Conservation (phyloP, 108 stramenopile species). For the Pinguiococcus pyrenoidosus region DNA sequence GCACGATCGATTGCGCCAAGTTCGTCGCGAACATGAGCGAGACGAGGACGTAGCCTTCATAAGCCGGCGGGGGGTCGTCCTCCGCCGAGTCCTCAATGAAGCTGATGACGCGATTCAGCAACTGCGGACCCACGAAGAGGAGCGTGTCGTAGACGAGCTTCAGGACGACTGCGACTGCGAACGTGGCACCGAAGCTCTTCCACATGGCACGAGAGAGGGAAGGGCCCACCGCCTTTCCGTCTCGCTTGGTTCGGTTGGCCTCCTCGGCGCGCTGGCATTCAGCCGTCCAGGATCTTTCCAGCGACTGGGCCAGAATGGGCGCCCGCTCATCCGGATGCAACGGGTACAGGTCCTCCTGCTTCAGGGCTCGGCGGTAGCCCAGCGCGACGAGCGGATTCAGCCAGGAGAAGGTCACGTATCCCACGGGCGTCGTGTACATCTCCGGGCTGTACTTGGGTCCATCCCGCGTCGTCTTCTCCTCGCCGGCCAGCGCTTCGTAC, state of each 20-base stretch:
- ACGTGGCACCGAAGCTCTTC: slow-evolving; percentile 57
- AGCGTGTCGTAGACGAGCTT: slow-evolving; percentile 67
- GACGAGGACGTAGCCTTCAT: slow-evolving; percentile 1
- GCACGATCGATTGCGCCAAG: slow-evolving; percentile 33
- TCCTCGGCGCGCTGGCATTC: slow-evolving; percentile 27
- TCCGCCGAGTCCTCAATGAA: background rate
- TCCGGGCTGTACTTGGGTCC: too few relatives aligned
- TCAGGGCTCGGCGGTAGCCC: slow-evolving; percentile 21
- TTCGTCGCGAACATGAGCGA: slow-evolving; percentile 1
- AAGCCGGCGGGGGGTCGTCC: background rate
- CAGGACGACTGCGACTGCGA: slow-evolving; percentile 44
- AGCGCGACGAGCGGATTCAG: slow-evolving; percentile 1
- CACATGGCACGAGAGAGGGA: slow-evolving; percentile 24
- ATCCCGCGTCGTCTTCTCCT: too few relatives aligned
- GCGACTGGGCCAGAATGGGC: slow-evolving; percentile 19
- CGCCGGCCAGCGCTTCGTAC: too few relatives aligned
- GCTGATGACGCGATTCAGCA: slow-evolving; percentile 56
- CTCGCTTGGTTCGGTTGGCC: slow-evolving; percentile 9
- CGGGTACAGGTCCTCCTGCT: slow-evolving; percentile 54
- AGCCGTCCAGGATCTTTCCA: slow-evolving; percentile 9
- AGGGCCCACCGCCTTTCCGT: background rate
- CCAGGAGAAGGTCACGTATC: slow-evolving; percentile 13
- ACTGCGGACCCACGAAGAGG: slow-evolving; percentile 70
- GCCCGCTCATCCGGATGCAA: slow-evolving; percentile 49
- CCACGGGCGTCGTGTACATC: too few relatives aligned